Conservation (phyloP, 768 basidiomycete genomes). For the Tricholoma matsutake region DNA sequence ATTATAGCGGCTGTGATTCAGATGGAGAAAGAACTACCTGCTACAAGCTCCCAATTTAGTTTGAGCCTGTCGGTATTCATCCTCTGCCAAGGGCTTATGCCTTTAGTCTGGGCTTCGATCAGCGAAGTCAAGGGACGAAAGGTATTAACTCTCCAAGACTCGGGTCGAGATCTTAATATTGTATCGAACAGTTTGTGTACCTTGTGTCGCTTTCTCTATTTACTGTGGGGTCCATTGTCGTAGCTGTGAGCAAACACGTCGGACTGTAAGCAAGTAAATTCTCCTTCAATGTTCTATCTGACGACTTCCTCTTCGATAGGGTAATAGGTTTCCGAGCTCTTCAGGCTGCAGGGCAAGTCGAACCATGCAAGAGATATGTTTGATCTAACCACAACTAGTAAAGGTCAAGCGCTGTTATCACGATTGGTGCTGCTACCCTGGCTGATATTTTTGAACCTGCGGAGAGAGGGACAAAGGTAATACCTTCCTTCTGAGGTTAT, state of each 20-base stretch:
- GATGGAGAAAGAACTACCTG: constrained; percentile 57
- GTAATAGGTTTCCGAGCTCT: constrained; percentile 68
- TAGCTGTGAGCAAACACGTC: constrained; percentile 54
- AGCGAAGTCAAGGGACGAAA: constrained; percentile 78
- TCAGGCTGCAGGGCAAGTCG: constrained; percentile 60
- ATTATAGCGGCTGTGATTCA: constrained; percentile 56
- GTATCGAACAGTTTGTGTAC: constrained; percentile 46
- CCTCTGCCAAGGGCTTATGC: constrained; percentile 63
- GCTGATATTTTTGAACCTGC: constrained; percentile 76
- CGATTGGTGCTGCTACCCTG: constrained; percentile 74
- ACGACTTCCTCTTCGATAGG: constrained; percentile 17
- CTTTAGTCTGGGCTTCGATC: constrained; percentile 64
- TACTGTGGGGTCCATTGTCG: constrained; percentile 51
- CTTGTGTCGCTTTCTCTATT: constrained; percentile 50
- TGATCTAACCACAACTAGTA: background rate
- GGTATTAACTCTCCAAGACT: constrained; percentile 31
- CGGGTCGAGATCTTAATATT: background rate
- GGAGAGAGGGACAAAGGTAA: constrained; percentile 65
- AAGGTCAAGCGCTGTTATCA: constrained; percentile 22
- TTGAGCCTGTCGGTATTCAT: constrained; percentile 72
- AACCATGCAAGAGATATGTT: background rate
- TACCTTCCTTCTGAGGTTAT: background rate
- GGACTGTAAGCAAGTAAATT: constrained; percentile 31
- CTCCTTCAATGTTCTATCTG: background rate
- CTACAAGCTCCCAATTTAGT: constrained; percentile 60